Conservation (phyloP, 306 rosid species). For the Malus sieversii region DNA sequence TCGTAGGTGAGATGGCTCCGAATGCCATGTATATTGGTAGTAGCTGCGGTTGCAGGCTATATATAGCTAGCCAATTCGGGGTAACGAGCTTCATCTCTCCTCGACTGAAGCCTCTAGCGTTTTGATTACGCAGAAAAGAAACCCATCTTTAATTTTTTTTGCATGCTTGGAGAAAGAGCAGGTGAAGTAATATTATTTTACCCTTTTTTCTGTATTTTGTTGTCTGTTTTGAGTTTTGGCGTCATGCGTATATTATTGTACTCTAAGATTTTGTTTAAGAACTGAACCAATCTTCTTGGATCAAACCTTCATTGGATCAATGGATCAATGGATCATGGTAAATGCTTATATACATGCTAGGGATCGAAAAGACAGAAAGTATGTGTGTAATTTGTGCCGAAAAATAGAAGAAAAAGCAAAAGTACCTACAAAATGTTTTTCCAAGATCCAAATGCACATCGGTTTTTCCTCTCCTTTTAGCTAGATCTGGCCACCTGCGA, state of each 20-base stretch:
- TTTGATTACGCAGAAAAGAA: conserved; percentile 6
- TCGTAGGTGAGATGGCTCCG: conserved; percentile 28
- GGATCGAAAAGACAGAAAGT: not conserved
- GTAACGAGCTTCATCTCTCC: conserved; percentile 37
- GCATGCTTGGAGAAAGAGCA: not conserved
- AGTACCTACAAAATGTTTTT: not conserved
- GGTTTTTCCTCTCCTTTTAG: not conserved
- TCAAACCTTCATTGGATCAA: too few relatives aligned
- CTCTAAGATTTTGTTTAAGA: not conserved
- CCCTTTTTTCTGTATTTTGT: not conserved
- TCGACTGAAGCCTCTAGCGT: conserved; percentile 31
- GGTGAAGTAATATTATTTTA: not conserved
- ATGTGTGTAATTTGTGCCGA: not conserved
- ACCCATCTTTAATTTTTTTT: not conserved
- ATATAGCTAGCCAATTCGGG: not conserved
- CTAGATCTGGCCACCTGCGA: not conserved
- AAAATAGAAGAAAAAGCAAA: not conserved
- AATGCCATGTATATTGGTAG: not conserved
- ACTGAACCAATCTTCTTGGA: not conserved
- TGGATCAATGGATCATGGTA: not conserved
- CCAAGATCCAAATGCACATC: not conserved
- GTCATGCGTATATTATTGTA: too few relatives aligned
- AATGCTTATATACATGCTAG: not conserved
- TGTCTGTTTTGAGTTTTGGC: not conserved
- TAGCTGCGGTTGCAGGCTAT: not conserved